Percentiles rank a stretch among this genome's conserved stretches.
Conservation (phyloP, 208 protist species). For the Trypanosoma brucei region DNA sequence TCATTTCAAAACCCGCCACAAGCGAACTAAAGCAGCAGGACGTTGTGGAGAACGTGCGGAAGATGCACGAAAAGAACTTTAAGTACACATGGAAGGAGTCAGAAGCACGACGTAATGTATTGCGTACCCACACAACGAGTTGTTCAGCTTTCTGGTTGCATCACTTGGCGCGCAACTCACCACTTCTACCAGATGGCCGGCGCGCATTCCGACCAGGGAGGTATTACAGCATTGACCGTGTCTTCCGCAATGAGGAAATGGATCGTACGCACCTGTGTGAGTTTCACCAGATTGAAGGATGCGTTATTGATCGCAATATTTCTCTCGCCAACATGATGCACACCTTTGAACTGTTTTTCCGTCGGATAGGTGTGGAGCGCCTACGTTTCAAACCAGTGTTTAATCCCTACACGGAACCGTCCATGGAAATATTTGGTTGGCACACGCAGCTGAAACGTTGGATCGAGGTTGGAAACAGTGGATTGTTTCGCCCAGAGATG, state of each 20-base stretch:
- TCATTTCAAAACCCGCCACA: conserved; percentile 91
- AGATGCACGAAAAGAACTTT: conserved; percentile 92
- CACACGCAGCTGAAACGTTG: conserved; percentile 94
- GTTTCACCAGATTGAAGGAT: conserved; percentile 99
- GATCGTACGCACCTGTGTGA: conserved; percentile 99
- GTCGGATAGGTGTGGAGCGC: conserved; percentile 92
- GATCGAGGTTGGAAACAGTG: conserved; percentile 99
- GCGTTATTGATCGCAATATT: conserved; percentile 97
- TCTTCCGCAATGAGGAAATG: conserved; percentile 99
- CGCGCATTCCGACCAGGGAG: conserved; percentile 93
- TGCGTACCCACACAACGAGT: conserved; percentile 99
- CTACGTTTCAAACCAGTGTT: conserved; percentile 99
- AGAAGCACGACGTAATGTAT: conserved; percentile 96
- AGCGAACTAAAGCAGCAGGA: conserved; percentile 50
- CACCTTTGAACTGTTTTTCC: conserved; percentile 97
- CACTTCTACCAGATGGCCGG: conserved; percentile 39
- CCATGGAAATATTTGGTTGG: conserved; percentile 99
- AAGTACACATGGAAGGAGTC: conserved; percentile 93
- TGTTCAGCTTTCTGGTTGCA: conserved; percentile 96
- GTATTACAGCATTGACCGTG: conserved; percentile 99
- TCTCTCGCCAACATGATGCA: conserved; percentile 98
- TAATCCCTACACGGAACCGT: conserved; percentile 99
- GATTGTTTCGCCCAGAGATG: conserved; percentile 99
- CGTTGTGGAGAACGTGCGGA: conserved; percentile 92
- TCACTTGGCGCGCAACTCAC: conserved; percentile 84